Evolutionary conservation across 2,329 filamentous ascomycete species (phyloP).

Genomic region (Hypomyces perniciosus): DNA sequence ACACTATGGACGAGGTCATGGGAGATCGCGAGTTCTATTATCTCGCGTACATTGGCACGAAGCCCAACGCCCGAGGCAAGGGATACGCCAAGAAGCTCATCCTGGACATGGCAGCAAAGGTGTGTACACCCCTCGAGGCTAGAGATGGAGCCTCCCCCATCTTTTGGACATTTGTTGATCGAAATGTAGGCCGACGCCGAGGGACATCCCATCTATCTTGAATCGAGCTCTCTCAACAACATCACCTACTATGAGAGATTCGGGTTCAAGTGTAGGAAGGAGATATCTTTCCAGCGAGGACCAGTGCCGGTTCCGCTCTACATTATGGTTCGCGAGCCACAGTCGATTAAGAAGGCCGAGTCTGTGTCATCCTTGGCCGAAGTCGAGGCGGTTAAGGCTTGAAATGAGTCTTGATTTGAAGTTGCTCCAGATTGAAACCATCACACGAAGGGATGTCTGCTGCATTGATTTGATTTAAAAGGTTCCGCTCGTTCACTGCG

Average conservation of each 20-base stretch:
- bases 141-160: background rate
- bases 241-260: slow-evolving; percentile 67
- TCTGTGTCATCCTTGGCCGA: slow-evolving; percentile 14
- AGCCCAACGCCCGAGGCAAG: slow-evolving; percentile 61
- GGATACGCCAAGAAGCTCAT: slow-evolving; percentile 69
- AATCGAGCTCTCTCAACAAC: slow-evolving; percentile 66
- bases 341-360: slow-evolving; percentile 25
- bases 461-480: too few relatives aligned
- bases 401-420: background rate
- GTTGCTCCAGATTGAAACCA: background rate
- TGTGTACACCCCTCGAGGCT: slow-evolving; percentile 28
- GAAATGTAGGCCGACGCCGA: slow-evolving; percentile 59
- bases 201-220: slow-evolving; percentile 65
- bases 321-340: slow-evolving; percentile 77
- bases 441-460: background rate
- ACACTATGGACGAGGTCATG: slow-evolving; percentile 64
- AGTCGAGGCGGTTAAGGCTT: slow-evolving; percentile 11
- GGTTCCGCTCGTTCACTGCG: too few relatives aligned
- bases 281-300: slow-evolving; percentile 57
- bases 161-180: background rate
- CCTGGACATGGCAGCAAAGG: slow-evolving; percentile 59
- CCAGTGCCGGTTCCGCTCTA: slow-evolving; percentile 58
- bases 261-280: slow-evolving; percentile 61
- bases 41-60: slow-evolving; percentile 76
- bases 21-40: slow-evolving; percentile 68